Conservation (phyloP, 176 grass and related monocot species). For the Saccharum officinarum region DNA sequence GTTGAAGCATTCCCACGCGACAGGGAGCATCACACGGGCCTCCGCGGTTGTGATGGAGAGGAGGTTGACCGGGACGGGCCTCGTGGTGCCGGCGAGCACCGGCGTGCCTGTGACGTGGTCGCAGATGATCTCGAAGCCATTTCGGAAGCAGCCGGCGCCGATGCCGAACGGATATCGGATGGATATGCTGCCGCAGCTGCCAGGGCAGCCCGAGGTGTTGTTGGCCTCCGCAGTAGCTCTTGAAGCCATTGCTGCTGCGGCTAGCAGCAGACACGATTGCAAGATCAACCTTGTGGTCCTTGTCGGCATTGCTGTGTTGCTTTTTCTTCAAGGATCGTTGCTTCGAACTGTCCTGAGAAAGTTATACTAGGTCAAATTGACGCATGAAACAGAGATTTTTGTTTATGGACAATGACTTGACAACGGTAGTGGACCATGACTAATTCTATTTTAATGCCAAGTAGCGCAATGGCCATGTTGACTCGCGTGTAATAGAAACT, state of each 20-base stretch:
- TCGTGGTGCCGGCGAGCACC: neutral
- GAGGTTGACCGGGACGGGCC: neutral
- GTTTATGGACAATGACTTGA: neutral
- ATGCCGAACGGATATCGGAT: slow-evolving; percentile 56
- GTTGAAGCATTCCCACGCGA: slow-evolving; percentile 17
- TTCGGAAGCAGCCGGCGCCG: neutral
- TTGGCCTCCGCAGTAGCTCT: neutral
- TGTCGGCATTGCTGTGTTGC: neutral
- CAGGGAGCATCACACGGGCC: slow-evolving; percentile 21
- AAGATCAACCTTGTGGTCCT: neutral
- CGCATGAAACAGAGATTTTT: neutral
- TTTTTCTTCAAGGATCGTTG: neutral
- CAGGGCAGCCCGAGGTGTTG: slow-evolving; percentile 9
- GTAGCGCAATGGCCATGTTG: too few species aligned
- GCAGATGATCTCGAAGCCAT: slow-evolving; percentile 38
- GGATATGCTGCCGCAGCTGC: slow-evolving; percentile 38
- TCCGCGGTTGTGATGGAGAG: neutral
- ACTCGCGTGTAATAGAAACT: neutral
- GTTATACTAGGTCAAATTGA: neutral
- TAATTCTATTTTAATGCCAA: neutral
- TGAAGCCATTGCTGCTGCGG: neutral
- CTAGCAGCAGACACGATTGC: neutral
- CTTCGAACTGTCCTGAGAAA: neutral
- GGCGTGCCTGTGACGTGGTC: neutral
- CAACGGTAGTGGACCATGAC: too few species aligned